phyloP scores from a whole-genome alignment of 2,329 filamentous ascomycete genomes.

The Paracoccidioides lutzii region DNA sequence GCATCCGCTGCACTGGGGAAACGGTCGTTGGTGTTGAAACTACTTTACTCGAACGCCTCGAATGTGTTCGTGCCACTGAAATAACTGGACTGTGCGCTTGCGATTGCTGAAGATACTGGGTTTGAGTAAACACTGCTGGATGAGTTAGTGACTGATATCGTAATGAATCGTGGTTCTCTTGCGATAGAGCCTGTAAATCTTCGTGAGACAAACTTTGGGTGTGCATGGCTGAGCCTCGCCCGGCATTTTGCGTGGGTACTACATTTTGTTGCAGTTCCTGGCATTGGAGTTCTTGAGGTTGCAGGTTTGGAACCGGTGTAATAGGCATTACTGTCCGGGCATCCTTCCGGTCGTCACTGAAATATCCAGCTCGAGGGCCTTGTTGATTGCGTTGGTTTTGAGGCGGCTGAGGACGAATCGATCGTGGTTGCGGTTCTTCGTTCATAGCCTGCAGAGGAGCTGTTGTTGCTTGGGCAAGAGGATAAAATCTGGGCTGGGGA shows the following conservation, averaged over 20 bases:
- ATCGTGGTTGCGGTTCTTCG: constrained; percentile 23
- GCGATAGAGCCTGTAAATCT: constrained; percentile 1
- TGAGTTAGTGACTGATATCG: constrained; percentile 8
- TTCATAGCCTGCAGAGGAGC: constrained; percentile 16
- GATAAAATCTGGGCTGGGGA: constrained; percentile 22
- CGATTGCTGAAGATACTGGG: constrained; percentile 19
- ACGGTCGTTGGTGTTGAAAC: constrained; percentile 5
- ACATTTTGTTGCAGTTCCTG: constrained; percentile 4
- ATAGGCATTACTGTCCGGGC: constrained; percentile 10
- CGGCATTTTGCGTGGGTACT: background rate
- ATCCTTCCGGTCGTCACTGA: constrained; percentile 30
- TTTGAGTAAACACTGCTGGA: constrained; percentile 14
- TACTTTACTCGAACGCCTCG: constrained; percentile 10
- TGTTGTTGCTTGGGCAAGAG: constrained; percentile 28
- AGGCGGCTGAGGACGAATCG: constrained; percentile 21
- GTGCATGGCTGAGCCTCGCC: background rate
- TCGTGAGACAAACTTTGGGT: background rate
- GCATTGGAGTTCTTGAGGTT: constrained; percentile 5
- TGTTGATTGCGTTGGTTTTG: constrained; percentile 21
- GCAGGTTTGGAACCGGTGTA: background rate
- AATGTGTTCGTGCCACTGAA: constrained; percentile 7
- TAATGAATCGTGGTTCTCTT: constrained; percentile 5
- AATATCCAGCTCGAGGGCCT: constrained; percentile 34
- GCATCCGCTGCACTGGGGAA: constrained; percentile 8
- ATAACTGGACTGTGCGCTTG: constrained; percentile 2